These are phyloP conservation scores for Ceratocystis diversiconidia DNA, from an alignment of 2,329 filamentous ascomycete species.

Conservation along the genomic window DNA sequence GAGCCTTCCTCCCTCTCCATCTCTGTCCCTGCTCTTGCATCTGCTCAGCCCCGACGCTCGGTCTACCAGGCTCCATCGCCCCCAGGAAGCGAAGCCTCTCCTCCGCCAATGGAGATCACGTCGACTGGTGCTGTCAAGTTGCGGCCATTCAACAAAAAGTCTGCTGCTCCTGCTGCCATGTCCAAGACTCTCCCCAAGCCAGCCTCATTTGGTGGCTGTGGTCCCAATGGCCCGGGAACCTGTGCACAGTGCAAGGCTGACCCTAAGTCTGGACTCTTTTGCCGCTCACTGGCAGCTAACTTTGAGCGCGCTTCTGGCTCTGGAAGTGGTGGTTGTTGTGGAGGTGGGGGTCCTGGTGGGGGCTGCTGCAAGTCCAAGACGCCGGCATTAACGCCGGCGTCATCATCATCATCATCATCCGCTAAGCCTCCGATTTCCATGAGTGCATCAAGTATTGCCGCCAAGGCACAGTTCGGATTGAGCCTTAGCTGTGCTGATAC, in stretches of 20 bases:
- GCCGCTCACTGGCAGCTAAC: conserved; percentile 61
- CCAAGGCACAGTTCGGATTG: conserved; percentile 30
- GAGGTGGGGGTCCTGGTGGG: conserved; percentile 42
- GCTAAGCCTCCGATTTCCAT: neutral
- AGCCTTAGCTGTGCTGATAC: conserved; percentile 62
- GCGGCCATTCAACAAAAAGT: conserved; percentile 25
- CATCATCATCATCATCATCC: conserved; percentile 24
- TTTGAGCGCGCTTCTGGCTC: conserved; percentile 32
- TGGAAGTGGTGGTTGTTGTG: conserved; percentile 44
- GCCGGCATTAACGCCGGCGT: conserved; percentile 21
- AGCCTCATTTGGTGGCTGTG: conserved; percentile 31
- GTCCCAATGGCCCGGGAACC: conserved; percentile 59
- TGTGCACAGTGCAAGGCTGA: conserved; percentile 67
- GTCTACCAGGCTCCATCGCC: conserved; percentile 41
- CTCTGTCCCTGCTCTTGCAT: conserved; percentile 29
- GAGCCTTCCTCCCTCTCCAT: conserved; percentile 10
- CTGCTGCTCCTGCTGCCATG: conserved; percentile 11
- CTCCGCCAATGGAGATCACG: conserved; percentile 42
- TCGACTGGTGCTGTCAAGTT: conserved; percentile 48
- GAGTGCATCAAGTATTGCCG: conserved; percentile 16
- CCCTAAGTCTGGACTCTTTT: conserved; percentile 69
- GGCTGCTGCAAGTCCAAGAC: conserved; percentile 48
- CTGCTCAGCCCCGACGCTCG: conserved; percentile 29
- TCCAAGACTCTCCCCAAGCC: conserved; percentile 23
- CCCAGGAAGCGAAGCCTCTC: conserved; percentile 45